phyloP scores from a whole-genome alignment of 2,329 filamentous ascomycete species.

The Rhytidhysteron rufulum region DNA sequence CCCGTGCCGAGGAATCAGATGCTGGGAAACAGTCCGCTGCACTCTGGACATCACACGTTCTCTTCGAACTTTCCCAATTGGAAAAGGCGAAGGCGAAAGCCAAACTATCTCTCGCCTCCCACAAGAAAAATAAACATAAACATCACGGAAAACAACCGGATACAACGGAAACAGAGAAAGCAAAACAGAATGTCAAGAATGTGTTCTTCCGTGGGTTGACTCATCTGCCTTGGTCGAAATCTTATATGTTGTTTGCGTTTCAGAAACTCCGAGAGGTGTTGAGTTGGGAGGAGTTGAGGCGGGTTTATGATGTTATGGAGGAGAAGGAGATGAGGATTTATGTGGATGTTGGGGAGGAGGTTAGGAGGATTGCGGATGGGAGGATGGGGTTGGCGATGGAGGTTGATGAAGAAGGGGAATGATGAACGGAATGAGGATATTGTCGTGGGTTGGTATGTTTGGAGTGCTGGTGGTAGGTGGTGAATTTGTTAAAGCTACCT shows the following conservation, averaged over 20 bases:
- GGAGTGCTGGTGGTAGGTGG: too few relatives aligned
- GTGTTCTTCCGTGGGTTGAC: conserved; percentile 55
- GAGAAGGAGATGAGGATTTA: conserved; percentile 62
- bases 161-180: conserved; percentile 22
- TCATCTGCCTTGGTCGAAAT: conserved; percentile 61
- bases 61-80: conserved; percentile 24
- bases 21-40: conserved; percentile 23
- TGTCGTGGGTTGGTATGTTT: too few relatives aligned
- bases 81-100: conserved; percentile 19
- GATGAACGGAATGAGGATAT: too few relatives aligned
- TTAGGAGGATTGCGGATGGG: conserved; percentile 24
- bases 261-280: conserved; percentile 35
- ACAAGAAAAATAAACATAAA: too few relatives aligned
- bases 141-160: too few relatives aligned
- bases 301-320: conserved; percentile 53
- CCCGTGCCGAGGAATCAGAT: conserved; percentile 44
- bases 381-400: too few relatives aligned
- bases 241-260: conserved; percentile 56
- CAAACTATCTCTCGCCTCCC: too few relatives aligned
- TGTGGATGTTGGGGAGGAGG: conserved; percentile 49
- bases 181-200: conserved; percentile 44
- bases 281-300: conserved; percentile 46
- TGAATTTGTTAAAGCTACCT: too few relatives aligned
- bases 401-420: too few relatives aligned
- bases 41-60: conserved; percentile 29